phyloP scores from a whole-genome alignment of 176 grass and related monocot genomes.

The Triticum dicoccoides region DNA sequence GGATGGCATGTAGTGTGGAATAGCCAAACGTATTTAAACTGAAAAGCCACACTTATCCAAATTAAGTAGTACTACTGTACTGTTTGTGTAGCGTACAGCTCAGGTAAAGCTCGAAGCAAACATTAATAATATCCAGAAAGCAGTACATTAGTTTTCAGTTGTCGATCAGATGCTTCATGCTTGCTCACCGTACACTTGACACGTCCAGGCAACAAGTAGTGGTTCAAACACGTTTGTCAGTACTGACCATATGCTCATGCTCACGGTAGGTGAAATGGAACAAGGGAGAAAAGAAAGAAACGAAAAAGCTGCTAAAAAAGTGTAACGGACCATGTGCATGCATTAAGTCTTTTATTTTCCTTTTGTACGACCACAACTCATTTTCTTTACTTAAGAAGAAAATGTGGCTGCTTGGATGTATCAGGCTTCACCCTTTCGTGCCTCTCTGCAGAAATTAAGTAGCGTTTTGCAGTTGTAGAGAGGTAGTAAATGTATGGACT shows the following conservation, averaged over 20 bases:
- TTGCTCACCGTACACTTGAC: not conserved
- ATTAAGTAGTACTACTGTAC: not conserved
- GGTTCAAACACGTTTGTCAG: conserved; percentile 37
- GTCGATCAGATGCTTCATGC: not conserved
- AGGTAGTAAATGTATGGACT: too few species aligned
- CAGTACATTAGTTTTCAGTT: not conserved
- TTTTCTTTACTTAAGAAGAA: not conserved
- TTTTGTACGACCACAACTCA: not conserved
- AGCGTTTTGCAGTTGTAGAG: too few species aligned
- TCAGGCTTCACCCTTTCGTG: not conserved
- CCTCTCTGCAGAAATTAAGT: not conserved
- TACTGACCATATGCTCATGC: not conserved
- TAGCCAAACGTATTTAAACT: not conserved
- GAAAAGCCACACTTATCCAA: not conserved
- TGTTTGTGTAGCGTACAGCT: not conserved
- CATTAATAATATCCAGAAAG: not conserved
- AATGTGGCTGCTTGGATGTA: not conserved
- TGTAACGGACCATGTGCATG: not conserved
- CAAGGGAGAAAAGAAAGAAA: not conserved
- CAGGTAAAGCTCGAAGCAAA: not conserved
- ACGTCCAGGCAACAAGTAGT: not conserved
- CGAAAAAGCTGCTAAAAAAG: conserved; percentile 1
- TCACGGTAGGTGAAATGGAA: conserved; percentile 40
- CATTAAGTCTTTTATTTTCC: not conserved
- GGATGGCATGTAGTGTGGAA: not conserved